Percentiles rank a stretch among this genome's conserved stretches.
Evolutionary conservation across 345 rosid species (phyloP).

Genomic region (Brassica incana): DNA sequence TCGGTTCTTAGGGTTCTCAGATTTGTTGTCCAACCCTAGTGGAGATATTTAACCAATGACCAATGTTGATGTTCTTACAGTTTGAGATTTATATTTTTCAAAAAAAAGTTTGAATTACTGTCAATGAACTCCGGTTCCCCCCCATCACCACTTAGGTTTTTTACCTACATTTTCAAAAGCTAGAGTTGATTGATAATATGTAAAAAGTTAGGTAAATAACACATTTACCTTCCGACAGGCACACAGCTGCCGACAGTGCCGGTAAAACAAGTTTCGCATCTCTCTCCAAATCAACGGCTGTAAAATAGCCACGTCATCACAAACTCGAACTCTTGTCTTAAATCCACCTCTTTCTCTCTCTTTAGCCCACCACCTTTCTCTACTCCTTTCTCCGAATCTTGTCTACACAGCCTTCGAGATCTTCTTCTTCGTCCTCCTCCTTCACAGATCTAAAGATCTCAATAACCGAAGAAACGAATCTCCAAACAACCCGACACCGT

Average conservation of each 20-base stretch:
- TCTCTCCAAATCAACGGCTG: slow-evolving; percentile 25
- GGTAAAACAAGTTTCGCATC: slow-evolving; percentile 18
- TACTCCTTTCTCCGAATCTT: slow-evolving; percentile 29
- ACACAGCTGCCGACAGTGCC: slow-evolving; percentile 25
- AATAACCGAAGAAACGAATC: neutral
- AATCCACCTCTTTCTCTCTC: slow-evolving; percentile 24
- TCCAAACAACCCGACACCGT: neutral
- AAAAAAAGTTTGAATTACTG: too few species aligned
- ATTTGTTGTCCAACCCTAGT: too few species aligned
- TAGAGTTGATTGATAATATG: neutral
- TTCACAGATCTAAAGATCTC: slow-evolving; percentile 32
- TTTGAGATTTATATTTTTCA: too few species aligned
- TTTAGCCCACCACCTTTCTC: slow-evolving; percentile 1
- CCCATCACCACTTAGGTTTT: too few species aligned
- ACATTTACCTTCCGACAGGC: slow-evolving; percentile 30
- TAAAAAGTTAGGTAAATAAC: neutral
- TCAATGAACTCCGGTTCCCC: too few species aligned
- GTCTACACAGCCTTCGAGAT: neutral
- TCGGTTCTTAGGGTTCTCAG: too few species aligned
- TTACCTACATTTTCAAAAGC: too few species aligned
- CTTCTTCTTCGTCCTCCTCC: slow-evolving; percentile 1
- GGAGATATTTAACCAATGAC: too few species aligned
- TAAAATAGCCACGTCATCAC: neutral
- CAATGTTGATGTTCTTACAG: too few species aligned
- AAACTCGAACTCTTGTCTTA: slow-evolving; percentile 22